Evolutionary conservation across 177 flowering plant species (phyloP).

Genomic region (Vitis hybrid): DNA sequence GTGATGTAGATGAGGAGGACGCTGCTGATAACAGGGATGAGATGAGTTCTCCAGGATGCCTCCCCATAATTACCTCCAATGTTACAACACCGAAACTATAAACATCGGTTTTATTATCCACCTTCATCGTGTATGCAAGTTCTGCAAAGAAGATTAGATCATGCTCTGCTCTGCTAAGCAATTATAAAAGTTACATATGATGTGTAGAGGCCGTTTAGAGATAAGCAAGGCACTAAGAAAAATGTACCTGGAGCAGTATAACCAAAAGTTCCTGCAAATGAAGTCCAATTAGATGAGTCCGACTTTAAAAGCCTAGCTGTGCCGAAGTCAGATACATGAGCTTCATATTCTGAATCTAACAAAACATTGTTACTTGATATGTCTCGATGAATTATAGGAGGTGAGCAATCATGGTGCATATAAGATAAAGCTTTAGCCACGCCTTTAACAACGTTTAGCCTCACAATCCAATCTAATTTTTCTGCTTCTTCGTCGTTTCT

Average conservation of each 20-base stretch:
- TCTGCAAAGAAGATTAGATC: background rate
- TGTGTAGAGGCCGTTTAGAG: background rate
- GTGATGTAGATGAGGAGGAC: background rate
- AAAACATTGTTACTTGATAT: conserved; percentile 20
- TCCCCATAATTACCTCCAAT: conserved; percentile 20
- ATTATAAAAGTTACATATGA: too few species aligned
- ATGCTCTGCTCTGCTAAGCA: too few species aligned
- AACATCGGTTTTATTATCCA: conserved; percentile 16
- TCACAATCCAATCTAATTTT: conserved; percentile 19
- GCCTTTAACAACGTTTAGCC: conserved; percentile 12
- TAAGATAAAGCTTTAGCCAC: conserved; percentile 18
- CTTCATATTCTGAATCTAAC: conserved; percentile 10
- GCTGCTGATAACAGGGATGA: conserved; percentile 1
- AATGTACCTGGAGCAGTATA: conserved; percentile 23
- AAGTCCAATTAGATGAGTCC: conserved; percentile 20
- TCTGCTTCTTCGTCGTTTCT: conserved; percentile 8
- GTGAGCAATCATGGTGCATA: conserved; percentile 23
- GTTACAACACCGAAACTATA: conserved; percentile 22
- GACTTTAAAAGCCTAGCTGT: conserved; percentile 15
- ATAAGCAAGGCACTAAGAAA: background rate
- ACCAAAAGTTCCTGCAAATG: conserved; percentile 21
- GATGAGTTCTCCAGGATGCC: conserved; percentile 22
- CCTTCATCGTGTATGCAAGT: conserved; percentile 14
- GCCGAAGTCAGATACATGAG: conserved; percentile 18
- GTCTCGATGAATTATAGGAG: conserved; percentile 22